Evolutionary conservation across 441 rosid species (phyloP), one percentile per base, ranked within the genome.

Genomic region (Raphanus hybrid): DNA sequence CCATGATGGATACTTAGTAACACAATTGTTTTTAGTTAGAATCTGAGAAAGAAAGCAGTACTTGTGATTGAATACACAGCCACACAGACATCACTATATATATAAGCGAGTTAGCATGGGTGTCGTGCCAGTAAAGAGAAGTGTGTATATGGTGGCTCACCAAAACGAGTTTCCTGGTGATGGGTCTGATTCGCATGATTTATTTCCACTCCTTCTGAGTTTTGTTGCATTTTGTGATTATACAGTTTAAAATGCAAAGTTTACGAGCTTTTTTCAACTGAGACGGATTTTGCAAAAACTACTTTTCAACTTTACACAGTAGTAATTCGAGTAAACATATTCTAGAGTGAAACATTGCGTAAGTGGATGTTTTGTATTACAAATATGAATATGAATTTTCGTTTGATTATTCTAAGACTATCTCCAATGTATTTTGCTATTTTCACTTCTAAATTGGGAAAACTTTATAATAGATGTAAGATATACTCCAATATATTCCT

Each of bases 131-230:
- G 68, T 23, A 66, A 59, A 73, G 63, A 66, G 74, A 72, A 37
- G 70, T 69, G 78, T 20, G 23, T 54, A 62, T 78, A 10, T 73
- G 54, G 67, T 78, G 82, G 50, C 74, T 78, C 75, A 73, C 60
- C 78, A 69, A 64, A 18, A 52, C 45, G 37, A 23, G 65, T 62
- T 73, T 48, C 52, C 52, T 54, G 78, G 70, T 73, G 75, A 78
- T 68, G 41, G 14, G 74, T 78, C 54, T 78, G 75, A 68, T 73
- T 68, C 43, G 74, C 67, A 74, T 78, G 82, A 61, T n/a, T 78
- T 7, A 2, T 37, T 35, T 2, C 50, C 64, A 67, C 65, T 16
- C 68, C 14, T 65, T 65, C 27, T 6, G 35, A 12, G 57, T 54
- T 61, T 67, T 52, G 10, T 20, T 67, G 20, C 69, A 8, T 71